Evolutionary conservation across 2,329 filamentous ascomycete genomes (phyloP).

Genomic region (Elsinoe necatrix): DNA sequence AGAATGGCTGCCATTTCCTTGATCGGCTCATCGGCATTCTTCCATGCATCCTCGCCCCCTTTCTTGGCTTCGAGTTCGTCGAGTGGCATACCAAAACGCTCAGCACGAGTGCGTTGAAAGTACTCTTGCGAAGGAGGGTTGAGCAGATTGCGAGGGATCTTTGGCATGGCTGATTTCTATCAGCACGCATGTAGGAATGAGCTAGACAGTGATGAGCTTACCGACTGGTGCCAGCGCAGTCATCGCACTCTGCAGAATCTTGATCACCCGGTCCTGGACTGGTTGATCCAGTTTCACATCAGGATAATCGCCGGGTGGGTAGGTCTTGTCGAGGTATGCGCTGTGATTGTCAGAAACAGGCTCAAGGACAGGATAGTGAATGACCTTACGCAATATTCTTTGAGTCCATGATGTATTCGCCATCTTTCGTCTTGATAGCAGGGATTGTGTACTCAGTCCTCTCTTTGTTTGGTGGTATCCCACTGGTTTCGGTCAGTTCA

Average conservation of each 20-base stretch:
- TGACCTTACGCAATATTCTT: constrained; percentile 46
- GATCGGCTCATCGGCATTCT: constrained; percentile 33
- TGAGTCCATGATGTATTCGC: constrained; percentile 57
- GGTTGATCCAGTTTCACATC: constrained; percentile 19
- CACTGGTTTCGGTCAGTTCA: constrained; percentile 21
- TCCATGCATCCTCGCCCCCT: constrained; percentile 45
- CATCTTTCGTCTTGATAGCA: constrained; percentile 47
- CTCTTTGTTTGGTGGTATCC: constrained; percentile 28
- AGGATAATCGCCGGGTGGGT: constrained; percentile 19
- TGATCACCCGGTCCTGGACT: constrained; percentile 36
- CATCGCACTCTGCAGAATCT: constrained; percentile 27
- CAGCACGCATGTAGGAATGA: constrained; percentile 1
- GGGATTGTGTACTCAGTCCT: constrained; percentile 46
- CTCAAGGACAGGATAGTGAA: neutral
- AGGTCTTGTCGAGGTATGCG: constrained; percentile 49
- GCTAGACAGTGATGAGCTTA: neutral
- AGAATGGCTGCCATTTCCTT: constrained; percentile 38
- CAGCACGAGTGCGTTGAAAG: constrained; percentile 47
- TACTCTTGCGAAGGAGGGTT: constrained; percentile 45
- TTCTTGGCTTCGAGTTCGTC: constrained; percentile 37
- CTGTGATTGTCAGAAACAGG: constrained; percentile 46
- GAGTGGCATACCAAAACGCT: constrained; percentile 45
- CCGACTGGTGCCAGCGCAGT: neutral
- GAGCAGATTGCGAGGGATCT: constrained; percentile 46
- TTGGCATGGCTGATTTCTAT: constrained; percentile 36